Conservation (phyloP, 1,284 basidiomycete genomes). For the Inonotus obliquus region DNA sequence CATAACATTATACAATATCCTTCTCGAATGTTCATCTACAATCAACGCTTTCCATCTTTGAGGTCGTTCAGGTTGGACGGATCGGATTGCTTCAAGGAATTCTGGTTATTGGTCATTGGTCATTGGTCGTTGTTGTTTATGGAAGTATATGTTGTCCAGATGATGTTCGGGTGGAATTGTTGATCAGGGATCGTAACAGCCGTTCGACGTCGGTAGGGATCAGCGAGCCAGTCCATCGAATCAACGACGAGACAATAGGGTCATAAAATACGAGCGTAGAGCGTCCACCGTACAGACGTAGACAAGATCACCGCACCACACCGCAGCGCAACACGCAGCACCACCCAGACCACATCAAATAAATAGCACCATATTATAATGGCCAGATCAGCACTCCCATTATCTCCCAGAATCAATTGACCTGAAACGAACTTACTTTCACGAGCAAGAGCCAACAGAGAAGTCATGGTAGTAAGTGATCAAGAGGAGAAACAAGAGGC, state of each 20-base stretch:
- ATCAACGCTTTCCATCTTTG: slow-evolving; percentile 95
- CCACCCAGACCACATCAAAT: too few species aligned
- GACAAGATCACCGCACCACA: too few species aligned
- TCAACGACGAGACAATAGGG: too few species aligned
- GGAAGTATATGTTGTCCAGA: background rate
- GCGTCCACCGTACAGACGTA: too few species aligned
- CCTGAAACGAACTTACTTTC: slow-evolving; percentile 4
- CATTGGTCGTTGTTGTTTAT: background rate
- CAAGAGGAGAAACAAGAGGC: too few species aligned
- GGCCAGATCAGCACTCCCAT: background rate
- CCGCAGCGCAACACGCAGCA: too few species aligned
- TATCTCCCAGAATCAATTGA: background rate
- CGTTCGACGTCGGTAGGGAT: too few species aligned
- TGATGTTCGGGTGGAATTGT: too few species aligned
- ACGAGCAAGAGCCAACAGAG: slow-evolving; percentile 6
- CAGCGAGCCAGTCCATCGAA: too few species aligned
- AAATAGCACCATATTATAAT: too few species aligned
- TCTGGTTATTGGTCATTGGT: slow-evolving; percentile 36
- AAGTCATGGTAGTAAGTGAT: slow-evolving; percentile 2
- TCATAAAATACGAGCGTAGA: too few species aligned
- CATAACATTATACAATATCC: slow-evolving; percentile 80
- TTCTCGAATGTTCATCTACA: slow-evolving; percentile 89
- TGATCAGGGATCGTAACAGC: too few species aligned
- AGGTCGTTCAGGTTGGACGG: slow-evolving; percentile 61
- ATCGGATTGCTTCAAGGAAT: slow-evolving; percentile 77